A percentile compares a stretch with the other conserved stretches of the same genome.
Evolutionary conservation across 306 rosid species (phyloP).

Genomic region (Acacia confusa): DNA sequence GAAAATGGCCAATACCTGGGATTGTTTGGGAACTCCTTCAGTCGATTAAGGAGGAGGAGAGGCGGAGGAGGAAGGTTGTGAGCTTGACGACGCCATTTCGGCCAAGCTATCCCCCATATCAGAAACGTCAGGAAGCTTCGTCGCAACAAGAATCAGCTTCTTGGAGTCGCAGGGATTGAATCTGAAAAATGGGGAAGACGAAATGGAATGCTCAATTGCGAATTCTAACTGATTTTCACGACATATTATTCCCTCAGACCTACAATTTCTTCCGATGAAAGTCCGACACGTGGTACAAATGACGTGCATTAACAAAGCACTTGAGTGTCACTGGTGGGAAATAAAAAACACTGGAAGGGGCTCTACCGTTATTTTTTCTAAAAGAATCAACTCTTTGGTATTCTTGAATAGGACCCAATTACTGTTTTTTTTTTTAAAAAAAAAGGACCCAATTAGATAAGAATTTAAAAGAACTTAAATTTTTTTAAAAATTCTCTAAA

Average conservation of each 20-base stretch:
- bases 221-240: background rate
- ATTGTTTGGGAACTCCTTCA: slow-evolving; percentile 38
- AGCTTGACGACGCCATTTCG: slow-evolving; percentile 30
- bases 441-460: too few relatives aligned
- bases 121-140: background rate
- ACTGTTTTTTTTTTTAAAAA: too few relatives aligned
- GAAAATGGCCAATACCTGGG: slow-evolving; percentile 45
- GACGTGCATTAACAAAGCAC: background rate
- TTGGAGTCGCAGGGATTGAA: background rate
- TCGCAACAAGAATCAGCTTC: background rate
- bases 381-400: too few relatives aligned
- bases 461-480: too few relatives aligned
- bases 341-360: too few relatives aligned
- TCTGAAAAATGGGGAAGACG: background rate
- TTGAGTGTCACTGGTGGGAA: too few relatives aligned
- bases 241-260: background rate
- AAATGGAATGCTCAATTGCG: background rate
- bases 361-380: too few relatives aligned
- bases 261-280: background rate
- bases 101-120: slow-evolving; percentile 43
- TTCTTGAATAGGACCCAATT: too few relatives aligned
- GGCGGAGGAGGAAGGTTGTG: slow-evolving; percentile 30
- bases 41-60: slow-evolving; percentile 35
- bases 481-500: too few relatives aligned
- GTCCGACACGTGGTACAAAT: background rate